These are phyloP conservation scores for Ashbya aceris DNA, from an alignment of 1,139 yeast genomes.

Conservation along the genomic window DNA sequence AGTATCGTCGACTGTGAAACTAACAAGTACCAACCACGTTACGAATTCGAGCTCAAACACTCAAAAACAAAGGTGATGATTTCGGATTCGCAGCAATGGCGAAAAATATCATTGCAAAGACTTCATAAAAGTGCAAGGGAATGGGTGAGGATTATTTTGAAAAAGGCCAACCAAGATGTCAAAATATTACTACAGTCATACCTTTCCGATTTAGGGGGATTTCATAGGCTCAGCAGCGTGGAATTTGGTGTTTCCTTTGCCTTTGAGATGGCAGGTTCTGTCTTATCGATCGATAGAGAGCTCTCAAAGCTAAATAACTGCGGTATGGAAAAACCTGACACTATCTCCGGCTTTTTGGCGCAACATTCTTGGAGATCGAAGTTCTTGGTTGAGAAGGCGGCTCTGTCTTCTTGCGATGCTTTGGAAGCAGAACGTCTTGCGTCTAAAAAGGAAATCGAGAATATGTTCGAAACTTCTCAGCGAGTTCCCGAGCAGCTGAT, in stretches of 20 bases:
- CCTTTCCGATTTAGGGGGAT: slow-evolving; percentile 39
- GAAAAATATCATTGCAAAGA: slow-evolving; percentile 55
- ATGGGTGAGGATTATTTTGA: slow-evolving; percentile 55
- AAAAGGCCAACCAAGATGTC: slow-evolving; percentile 58
- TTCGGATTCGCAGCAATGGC: slow-evolving; percentile 74
- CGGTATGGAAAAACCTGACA: slow-evolving; percentile 38
- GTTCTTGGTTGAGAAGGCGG: slow-evolving; percentile 30
- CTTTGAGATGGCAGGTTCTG: slow-evolving; percentile 71
- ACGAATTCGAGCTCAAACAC: slow-evolving; percentile 54
- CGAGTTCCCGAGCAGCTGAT: slow-evolving; percentile 30
- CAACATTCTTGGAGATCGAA: slow-evolving; percentile 70
- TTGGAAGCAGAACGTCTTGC: slow-evolving; percentile 18
- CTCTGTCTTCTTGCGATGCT: slow-evolving; percentile 24
- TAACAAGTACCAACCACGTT: slow-evolving; percentile 76
- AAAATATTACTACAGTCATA: slow-evolving; percentile 73
- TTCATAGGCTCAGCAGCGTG: slow-evolving; percentile 32
- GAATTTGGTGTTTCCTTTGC: slow-evolving; percentile 86
- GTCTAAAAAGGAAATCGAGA: slow-evolving; percentile 16
- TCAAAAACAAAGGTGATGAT: slow-evolving; percentile 52
- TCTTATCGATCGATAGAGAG: slow-evolving; percentile 58
- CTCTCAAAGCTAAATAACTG: slow-evolving; percentile 24
- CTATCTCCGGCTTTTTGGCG: slow-evolving; percentile 65
- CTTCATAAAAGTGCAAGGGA: slow-evolving; percentile 50
- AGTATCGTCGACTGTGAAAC: slow-evolving; percentile 82
- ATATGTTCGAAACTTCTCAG: slow-evolving; percentile 13